These are phyloP conservation scores for Trichosporon inkin DNA, from an alignment of 1,284 basidiomycete species.

Conservation along the genomic window DNA sequence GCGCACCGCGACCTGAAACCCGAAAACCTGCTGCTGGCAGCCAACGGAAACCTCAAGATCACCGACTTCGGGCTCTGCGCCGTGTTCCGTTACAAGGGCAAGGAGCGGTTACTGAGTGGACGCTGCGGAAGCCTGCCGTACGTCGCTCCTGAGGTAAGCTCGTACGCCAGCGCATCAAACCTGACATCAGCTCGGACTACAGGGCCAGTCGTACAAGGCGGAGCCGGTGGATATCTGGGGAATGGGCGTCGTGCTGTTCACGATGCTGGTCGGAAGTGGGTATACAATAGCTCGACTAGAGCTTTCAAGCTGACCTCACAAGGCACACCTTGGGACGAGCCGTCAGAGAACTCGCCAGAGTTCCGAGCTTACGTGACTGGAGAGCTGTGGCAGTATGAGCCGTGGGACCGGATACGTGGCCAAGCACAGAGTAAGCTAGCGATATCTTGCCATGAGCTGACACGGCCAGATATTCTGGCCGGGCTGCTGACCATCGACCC, in stretches of 20 bases:
- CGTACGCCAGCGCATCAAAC: constrained; percentile 9
- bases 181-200: constrained; percentile 31
- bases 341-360: constrained; percentile 68
- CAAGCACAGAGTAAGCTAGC: constrained; percentile 60
- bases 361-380: constrained; percentile 72
- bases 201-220: constrained; percentile 64
- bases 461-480: constrained; percentile 60
- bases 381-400: constrained; percentile 67
- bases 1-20: constrained; percentile 96
- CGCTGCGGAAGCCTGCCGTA: constrained; percentile 93
- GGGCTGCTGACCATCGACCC: constrained; percentile 74
- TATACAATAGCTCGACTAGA: constrained; percentile 20
- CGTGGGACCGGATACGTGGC: constrained; percentile 71
- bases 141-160: constrained; percentile 79
- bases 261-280: constrained; percentile 85
- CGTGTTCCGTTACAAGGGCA: constrained; percentile 84
- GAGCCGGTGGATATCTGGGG: constrained; percentile 96
- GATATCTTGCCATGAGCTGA: not conserved
- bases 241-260: constrained; percentile 91
- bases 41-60: constrained; percentile 74
- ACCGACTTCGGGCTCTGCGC: constrained; percentile 93
- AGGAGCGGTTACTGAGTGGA: constrained; percentile 71
- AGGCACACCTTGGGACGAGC: constrained; percentile 99
- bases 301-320: not conserved
- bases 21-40: constrained; percentile 83